Evolutionary conservation across 495 filamentous ascomycete species (phyloP), one percentile per base, ranked within the genome.

Genomic region (Podospora pseudopauciseta): DNA sequence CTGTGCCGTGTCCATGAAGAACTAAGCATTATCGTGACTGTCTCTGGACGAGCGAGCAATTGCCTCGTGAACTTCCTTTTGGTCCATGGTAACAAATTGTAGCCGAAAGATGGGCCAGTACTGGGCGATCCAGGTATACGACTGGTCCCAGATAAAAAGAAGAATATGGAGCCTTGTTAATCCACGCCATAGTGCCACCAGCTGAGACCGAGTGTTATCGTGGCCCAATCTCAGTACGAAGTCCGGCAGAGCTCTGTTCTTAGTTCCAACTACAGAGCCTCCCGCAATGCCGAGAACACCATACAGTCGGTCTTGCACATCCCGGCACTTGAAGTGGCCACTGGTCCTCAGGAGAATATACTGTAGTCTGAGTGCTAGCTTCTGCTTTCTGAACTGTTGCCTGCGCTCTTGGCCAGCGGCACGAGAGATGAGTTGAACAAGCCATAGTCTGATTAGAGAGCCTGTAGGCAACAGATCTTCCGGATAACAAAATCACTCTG

Each of bases 231-330:
- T 49, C 15, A 3, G 39, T 49, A 49, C 15, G 5, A 49, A 11
- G 5, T 49, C 39, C 6, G 39, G 2, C 15, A 49, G 39, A 32
- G 4, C 4, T 16, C 9, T 16, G 13, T 16, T 11, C 2, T 49
- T 16, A 11, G 5, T 49, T 49, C 39, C 39, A 49, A 49, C 2
- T 49, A 11, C 3, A 49, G 5, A 49, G 13, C 61, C 61, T 49
- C 61, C 61, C 18, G 39, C 61, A 19, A 63, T 63, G 18, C 61
- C 61, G 28, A 63, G n/a, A 5, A 63, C 61, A 9, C n/a, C 61
- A 23, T 49, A 63, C n/a, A 54, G n/a, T 26, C 61, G 11, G 3
- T 63, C 61, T 16, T 44, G n/a, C 9, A 26, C 23, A 18, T 63
- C 34, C 4, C 61, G 61, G 32, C 61, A 63, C 27, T 20, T 30